phyloP scores from a whole-genome alignment of 768 basidiomycete species.

The Termitomyces sp. region DNA sequence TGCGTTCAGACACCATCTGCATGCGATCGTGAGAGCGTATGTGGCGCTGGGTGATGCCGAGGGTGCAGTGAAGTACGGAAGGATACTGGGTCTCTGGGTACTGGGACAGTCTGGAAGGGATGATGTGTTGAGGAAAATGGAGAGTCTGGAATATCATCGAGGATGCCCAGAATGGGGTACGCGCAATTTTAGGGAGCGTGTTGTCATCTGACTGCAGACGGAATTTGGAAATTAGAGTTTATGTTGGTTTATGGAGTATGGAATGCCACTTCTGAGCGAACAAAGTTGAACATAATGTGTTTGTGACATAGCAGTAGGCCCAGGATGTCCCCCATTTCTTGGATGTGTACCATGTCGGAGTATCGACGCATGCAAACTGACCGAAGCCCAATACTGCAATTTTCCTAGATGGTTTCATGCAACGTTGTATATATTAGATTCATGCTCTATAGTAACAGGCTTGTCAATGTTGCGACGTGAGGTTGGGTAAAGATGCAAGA shows the following conservation, averaged over 20 bases:
- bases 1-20: slow-evolving; percentile 14
- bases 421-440: too few relatives aligned
- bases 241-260: too few relatives aligned
- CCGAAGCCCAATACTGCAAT: neutral
- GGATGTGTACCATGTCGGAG: too few relatives aligned
- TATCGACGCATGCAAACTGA: too few relatives aligned
- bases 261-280: too few relatives aligned
- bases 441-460: neutral
- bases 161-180: slow-evolving; percentile 8
- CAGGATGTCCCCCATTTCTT: neutral
- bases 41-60: slow-evolving; percentile 14
- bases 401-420: too few relatives aligned
- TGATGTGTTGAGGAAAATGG: slow-evolving; percentile 10
- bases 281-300: too few relatives aligned
- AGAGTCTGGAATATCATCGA: slow-evolving; percentile 8
- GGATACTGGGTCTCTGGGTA: slow-evolving; percentile 11
- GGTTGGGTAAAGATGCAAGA: too few relatives aligned
- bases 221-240: neutral
- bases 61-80: slow-evolving; percentile 14
- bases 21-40: slow-evolving; percentile 16
- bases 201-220: neutral
- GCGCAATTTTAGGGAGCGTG: neutral
- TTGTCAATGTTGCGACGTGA: neutral
- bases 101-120: slow-evolving; percentile 13
- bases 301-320: too few relatives aligned